Evolutionary conservation across 768 basidiomycete species (phyloP).

Genomic region (Coprinopsis cinerea): DNA sequence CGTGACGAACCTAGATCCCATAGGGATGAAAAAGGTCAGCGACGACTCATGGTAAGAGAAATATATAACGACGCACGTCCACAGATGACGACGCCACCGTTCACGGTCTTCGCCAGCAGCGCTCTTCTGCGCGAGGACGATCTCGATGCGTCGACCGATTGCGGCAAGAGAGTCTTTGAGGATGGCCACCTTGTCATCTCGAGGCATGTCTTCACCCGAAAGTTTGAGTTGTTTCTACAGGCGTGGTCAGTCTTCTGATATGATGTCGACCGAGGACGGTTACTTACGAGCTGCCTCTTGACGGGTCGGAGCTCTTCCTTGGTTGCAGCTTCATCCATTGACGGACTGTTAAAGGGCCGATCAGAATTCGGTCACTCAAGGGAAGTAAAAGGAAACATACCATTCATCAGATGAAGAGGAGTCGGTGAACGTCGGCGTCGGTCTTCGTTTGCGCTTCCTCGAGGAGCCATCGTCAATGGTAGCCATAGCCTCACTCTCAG

Average conservation of each 20-base stretch:
- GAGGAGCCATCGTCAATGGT: conserved; percentile 67
- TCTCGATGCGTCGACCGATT: conserved; percentile 89
- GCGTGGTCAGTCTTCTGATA: conserved; percentile 12
- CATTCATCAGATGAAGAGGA: conserved; percentile 91
- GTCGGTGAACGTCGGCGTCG: conserved; percentile 96
- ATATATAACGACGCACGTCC: conserved; percentile 69
- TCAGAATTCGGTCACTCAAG: conserved; percentile 6
- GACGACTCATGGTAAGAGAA: no score
- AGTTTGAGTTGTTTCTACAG: conserved; percentile 90
- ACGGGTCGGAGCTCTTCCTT: conserved; percentile 96
- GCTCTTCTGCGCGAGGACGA: conserved; percentile 69
- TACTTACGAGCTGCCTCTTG: conserved; percentile 84
- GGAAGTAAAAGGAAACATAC: conserved; percentile 37
- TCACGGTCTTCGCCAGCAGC: conserved; percentile 76
- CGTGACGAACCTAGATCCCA: conserved; percentile 70
- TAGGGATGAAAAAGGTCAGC: conserved; percentile 8
- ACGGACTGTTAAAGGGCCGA: conserved; percentile 49
- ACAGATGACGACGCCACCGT: conserved; percentile 90
- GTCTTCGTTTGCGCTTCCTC: conserved; percentile 81
- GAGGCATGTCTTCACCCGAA: conserved; percentile 86
- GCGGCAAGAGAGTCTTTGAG: conserved; percentile 93
- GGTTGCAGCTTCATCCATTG: conserved; percentile 90
- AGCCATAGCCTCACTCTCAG: conserved; percentile 80
- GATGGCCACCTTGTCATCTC: conserved; percentile 94
- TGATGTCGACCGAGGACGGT: conserved; percentile 3